Percentiles rank a stretch among this genome's conserved stretches.
These are phyloP conservation scores for Solanum bulbocastanum DNA, from an alignment of 257 asterid genomes.

Conservation along the genomic window DNA sequence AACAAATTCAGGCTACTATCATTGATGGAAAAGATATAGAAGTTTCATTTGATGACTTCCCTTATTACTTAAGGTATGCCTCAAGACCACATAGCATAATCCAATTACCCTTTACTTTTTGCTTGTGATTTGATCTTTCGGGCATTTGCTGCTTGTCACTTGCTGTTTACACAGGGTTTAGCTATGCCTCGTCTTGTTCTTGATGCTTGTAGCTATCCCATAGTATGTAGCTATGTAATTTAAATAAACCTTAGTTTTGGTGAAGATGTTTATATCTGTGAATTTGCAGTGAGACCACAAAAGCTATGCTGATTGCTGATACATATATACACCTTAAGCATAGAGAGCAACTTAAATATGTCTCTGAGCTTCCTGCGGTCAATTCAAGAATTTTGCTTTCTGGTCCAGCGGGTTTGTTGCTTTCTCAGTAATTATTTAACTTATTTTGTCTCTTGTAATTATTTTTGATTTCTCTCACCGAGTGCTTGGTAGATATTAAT, in stretches of 20 bases:
- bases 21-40: slow-evolving; percentile 47
- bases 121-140: background rate
- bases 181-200: background rate
- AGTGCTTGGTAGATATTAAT: background rate
- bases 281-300: slow-evolving; percentile 74
- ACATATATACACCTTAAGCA: slow-evolving; percentile 70
- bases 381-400: slow-evolving; percentile 78
- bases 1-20: slow-evolving; percentile 40
- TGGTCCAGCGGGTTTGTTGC: slow-evolving; percentile 76
- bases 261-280: slow-evolving; percentile 2
- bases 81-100: background rate
- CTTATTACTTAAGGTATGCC: slow-evolving; percentile 72
- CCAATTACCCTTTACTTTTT: background rate
- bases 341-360: slow-evolving; percentile 48
- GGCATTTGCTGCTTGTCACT: background rate
- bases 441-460: background rate
- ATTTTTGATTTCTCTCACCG: background rate
- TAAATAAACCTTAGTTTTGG: background rate
- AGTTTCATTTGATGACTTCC: slow-evolving; percentile 73
- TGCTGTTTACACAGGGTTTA: background rate
- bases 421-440: background rate
- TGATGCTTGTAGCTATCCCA: background rate
- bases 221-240: background rate
- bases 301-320: slow-evolving; percentile 67
- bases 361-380: slow-evolving; percentile 67